These are phyloP conservation scores for Candida piceae DNA, from an alignment of 805 yeast species.

Conservation along the genomic window DNA sequence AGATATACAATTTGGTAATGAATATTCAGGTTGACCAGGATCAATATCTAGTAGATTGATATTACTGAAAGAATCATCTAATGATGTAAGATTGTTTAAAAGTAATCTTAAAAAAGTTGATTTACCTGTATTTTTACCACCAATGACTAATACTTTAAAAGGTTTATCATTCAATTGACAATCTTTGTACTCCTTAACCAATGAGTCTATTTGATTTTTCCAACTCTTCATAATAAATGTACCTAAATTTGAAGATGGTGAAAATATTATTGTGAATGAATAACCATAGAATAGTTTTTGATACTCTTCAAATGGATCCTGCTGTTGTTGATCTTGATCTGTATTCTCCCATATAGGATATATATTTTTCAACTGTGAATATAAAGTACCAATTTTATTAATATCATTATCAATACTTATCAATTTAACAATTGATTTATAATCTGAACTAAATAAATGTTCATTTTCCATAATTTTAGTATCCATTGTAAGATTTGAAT, in stretches of 20 bases:
- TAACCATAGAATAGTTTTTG: slow-evolving; percentile 27
- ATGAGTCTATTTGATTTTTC: slow-evolving; percentile 14
- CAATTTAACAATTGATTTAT: slow-evolving; percentile 39
- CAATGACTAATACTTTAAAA: slow-evolving; percentile 41
- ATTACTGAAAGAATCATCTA: slow-evolving; percentile 8
- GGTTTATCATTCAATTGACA: background rate
- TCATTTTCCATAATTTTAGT: slow-evolving; percentile 29
- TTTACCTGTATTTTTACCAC: slow-evolving; percentile 78
- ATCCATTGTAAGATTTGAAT: slow-evolving; percentile 28
- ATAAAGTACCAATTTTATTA: slow-evolving; percentile 37
- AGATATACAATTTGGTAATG: slow-evolving; percentile 68
- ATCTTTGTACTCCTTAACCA: slow-evolving; percentile 10
- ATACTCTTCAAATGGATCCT: slow-evolving; percentile 7
- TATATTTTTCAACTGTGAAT: slow-evolving; percentile 41
- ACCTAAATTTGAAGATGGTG: slow-evolving; percentile 25
- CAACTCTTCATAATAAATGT: slow-evolving; percentile 24
- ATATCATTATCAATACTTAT: slow-evolving; percentile 38
- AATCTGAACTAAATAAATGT: slow-evolving; percentile 35
- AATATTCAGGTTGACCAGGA: slow-evolving; percentile 84
- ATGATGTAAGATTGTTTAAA: slow-evolving; percentile 40
- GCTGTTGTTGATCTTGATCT: slow-evolving; percentile 1
- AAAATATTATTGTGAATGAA: slow-evolving; percentile 33
- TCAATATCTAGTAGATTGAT: slow-evolving; percentile 67
- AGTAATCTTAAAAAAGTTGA: slow-evolving; percentile 61
- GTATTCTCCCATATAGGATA: slow-evolving; percentile 24